phyloP scores from a whole-genome alignment of 352 stramenopile genomes.

The Achlya hypogyna region DNA sequence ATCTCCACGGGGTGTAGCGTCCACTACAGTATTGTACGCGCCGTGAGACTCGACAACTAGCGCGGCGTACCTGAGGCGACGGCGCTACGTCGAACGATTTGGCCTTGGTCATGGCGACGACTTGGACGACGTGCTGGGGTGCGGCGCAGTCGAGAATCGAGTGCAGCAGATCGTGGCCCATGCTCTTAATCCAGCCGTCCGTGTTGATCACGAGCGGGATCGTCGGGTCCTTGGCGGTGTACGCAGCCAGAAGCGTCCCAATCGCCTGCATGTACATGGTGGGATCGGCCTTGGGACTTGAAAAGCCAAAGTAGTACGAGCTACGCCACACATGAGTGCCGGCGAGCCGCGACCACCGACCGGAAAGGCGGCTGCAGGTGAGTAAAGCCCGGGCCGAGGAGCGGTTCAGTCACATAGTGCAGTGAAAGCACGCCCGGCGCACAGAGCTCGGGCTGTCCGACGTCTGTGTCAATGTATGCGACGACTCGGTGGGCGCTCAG shows the following conservation, averaged over 20 bases:
- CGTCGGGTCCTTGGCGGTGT: constrained; percentile 18
- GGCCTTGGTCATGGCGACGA: constrained; percentile 84
- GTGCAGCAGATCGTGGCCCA: constrained; percentile 92
- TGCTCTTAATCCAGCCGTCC: constrained; percentile 96
- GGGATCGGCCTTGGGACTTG: constrained; percentile 36
- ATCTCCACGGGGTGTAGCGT: constrained; percentile 21
- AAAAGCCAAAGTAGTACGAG: constrained; percentile 19
- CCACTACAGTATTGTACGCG: constrained; percentile 10
- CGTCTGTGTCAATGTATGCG: constrained; percentile 92
- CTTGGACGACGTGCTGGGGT: constrained; percentile 90
- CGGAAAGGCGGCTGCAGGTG: constrained; percentile 68
- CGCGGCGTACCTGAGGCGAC: constrained; percentile 14
- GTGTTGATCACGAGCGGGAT: constrained; percentile 94
- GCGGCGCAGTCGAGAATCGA: constrained; percentile 75
- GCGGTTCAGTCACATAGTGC: constrained; percentile 74
- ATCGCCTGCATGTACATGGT: constrained; percentile 36
- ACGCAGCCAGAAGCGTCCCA: constrained; percentile 32
- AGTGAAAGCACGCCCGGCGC: constrained; percentile 89
- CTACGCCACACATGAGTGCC: neutral
- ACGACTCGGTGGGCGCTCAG: constrained; percentile 64
- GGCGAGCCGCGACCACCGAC: neutral
- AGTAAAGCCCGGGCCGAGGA: constrained; percentile 87
- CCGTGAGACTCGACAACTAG: no score
- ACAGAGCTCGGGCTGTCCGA: constrained; percentile 92
- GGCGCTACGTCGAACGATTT: constrained; percentile 72